Percentiles rank a stretch among this genome's conserved stretches.
These are phyloP conservation scores for Fusarium acutatum DNA, from an alignment of 2,329 filamentous ascomycete genomes.

Conservation along the genomic window DNA sequence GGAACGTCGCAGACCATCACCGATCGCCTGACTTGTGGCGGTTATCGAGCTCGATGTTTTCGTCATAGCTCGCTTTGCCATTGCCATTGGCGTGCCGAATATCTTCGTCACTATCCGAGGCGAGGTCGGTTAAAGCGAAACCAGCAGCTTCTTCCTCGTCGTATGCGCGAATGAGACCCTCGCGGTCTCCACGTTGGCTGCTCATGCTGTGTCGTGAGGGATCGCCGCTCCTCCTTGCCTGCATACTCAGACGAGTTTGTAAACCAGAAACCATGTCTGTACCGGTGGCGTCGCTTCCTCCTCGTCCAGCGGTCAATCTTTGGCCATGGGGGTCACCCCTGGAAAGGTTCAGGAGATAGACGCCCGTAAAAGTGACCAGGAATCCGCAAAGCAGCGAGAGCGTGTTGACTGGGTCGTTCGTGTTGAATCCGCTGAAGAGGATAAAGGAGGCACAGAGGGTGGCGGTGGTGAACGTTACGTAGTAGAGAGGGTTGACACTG, in stretches of 20 bases:
- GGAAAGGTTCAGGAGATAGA: conserved; percentile 96
- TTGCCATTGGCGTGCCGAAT: conserved; percentile 50
- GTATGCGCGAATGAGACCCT: conserved; percentile 87
- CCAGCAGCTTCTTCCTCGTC: conserved; percentile 81
- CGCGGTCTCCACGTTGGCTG: conserved; percentile 73
- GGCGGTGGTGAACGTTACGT: conserved; percentile 95
- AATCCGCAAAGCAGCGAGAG: conserved; percentile 93
- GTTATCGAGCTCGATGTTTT: conserved; percentile 60
- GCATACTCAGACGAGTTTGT: conserved; percentile 93
- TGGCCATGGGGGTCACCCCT: conserved; percentile 87
- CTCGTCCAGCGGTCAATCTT: conserved; percentile 67
- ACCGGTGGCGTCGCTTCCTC: conserved; percentile 79
- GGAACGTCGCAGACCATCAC: conserved; percentile 24
- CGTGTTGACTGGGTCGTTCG: conserved; percentile 88
- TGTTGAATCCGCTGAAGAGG: conserved; percentile 96
- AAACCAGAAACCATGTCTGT: conserved; percentile 91
- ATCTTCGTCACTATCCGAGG: conserved; percentile 79
- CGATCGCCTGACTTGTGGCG: conserved; percentile 56
- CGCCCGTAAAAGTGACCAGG: conserved; percentile 92
- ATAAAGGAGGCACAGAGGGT: conserved; percentile 96
- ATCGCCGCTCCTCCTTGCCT: conserved; percentile 78
- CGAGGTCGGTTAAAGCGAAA: conserved; percentile 81
- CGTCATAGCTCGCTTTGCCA: conserved; percentile 53
- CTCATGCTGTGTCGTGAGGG: conserved; percentile 71
- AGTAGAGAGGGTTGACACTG: conserved; percentile 95